Conservation (phyloP, 2,329 filamentous ascomycete genomes). For the Massarina eburnea region DNA sequence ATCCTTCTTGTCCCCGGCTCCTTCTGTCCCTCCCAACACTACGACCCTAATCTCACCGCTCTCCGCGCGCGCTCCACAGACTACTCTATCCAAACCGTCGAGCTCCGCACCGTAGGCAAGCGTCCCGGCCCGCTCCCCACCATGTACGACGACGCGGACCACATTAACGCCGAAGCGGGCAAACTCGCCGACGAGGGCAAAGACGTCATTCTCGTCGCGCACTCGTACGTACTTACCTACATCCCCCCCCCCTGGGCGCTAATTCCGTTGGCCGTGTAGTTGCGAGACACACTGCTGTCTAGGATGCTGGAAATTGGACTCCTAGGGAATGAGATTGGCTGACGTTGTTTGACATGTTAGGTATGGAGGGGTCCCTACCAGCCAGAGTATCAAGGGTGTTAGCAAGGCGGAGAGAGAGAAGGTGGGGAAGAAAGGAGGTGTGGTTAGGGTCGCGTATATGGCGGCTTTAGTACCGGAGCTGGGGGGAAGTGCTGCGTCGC, state of each 20-base stretch:
- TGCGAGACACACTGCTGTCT: too few relatives aligned
- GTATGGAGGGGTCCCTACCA: constrained; percentile 36
- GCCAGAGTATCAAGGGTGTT: constrained; percentile 31
- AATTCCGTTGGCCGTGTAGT: too few relatives aligned
- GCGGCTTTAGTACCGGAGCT: constrained; percentile 17
- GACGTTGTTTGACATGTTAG: too few relatives aligned
- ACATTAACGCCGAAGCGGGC: constrained; percentile 23
- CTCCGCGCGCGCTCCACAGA: constrained; percentile 12
- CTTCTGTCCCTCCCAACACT: constrained; percentile 17
- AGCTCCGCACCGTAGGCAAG: constrained; percentile 13
- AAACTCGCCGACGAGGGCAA: constrained; percentile 34
- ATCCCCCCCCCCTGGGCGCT: too few relatives aligned
- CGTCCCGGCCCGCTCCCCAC: constrained; percentile 12
- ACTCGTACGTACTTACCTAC: too few relatives aligned
- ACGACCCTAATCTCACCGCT: constrained; percentile 14
- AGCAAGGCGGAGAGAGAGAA: constrained; percentile 24
- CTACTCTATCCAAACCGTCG: constrained; percentile 15
- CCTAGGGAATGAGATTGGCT: too few relatives aligned
- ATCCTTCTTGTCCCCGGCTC: constrained; percentile 29
- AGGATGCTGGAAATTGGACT: too few relatives aligned
- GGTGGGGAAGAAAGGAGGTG: constrained; percentile 35
- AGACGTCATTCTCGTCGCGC: constrained; percentile 40
- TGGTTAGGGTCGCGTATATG: constrained; percentile 26
- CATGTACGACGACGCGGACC: constrained; percentile 34
- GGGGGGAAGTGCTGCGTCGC: constrained; percentile 10